These are phyloP conservation scores for Stereum hirsutum DNA, from an alignment of 1,284 basidiomycete genomes.

Conservation along the genomic window DNA sequence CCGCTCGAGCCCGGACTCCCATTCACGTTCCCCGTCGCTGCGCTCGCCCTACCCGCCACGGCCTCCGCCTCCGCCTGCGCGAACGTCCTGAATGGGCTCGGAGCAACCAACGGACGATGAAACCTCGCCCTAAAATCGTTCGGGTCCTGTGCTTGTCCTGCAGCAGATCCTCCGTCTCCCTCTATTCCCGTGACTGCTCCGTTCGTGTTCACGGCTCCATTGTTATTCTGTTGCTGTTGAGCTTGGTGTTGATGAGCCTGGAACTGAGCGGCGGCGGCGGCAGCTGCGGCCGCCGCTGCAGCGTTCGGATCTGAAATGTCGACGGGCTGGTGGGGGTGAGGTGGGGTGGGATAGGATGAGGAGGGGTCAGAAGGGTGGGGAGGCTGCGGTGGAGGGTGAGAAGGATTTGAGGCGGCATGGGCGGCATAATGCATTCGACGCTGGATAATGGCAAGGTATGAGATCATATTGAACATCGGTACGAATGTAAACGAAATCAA, in stretches of 20 bases:
- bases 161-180: constrained; percentile 15
- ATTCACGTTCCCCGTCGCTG: constrained; percentile 14
- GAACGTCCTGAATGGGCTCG: constrained; percentile 48
- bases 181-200: constrained; percentile 17
- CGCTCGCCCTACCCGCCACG: not conserved
- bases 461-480: too few species aligned
- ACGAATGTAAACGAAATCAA: constrained; percentile 2
- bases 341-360: constrained; percentile 23
- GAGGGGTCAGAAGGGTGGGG: constrained; percentile 21
- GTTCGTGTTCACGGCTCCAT: too few species aligned
- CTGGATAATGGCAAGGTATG: too few species aligned
- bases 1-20: constrained; percentile 23
- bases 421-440: constrained; percentile 54
- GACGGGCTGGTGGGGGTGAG: too few species aligned
- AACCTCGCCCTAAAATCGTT: constrained; percentile 67
- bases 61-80: constrained; percentile 1
- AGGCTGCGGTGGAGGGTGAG: constrained; percentile 23
- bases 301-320: constrained; percentile 22
- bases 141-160: constrained; percentile 23
- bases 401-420: constrained; percentile 23
- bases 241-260: constrained; percentile 14
- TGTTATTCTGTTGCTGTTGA: constrained; percentile 7
- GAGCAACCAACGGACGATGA: constrained; percentile 52
- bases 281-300: constrained; percentile 14
- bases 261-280: constrained; percentile 17